These are phyloP conservation scores for Nectriaceae sp. DNA, from an alignment of 2,329 filamentous ascomycete genomes.

Conservation along the genomic window DNA sequence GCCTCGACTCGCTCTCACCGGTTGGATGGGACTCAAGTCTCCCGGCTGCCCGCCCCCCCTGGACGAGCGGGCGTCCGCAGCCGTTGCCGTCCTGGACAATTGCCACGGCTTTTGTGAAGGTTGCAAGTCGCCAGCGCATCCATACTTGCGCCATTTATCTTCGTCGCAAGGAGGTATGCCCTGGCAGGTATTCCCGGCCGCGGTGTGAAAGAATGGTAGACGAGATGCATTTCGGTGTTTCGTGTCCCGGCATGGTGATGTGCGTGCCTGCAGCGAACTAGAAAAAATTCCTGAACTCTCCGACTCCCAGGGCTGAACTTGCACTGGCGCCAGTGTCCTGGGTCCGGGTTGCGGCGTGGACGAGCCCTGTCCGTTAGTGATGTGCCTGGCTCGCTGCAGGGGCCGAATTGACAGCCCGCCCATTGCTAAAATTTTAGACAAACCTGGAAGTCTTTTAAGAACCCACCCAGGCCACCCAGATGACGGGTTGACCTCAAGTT, in stretches of 20 bases:
- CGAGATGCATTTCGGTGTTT: not conserved
- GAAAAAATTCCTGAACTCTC: not conserved
- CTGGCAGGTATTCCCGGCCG: not conserved
- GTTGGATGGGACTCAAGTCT: not conserved
- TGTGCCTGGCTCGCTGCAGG: not conserved
- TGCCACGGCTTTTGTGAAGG: not conserved
- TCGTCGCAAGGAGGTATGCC: not conserved
- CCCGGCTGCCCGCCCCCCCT: not conserved
- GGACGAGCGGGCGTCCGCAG: not conserved
- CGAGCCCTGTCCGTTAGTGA: not conserved
- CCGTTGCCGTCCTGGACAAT: not conserved
- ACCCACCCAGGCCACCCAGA: not conserved
- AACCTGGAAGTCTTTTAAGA: not conserved
- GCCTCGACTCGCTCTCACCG: no score
- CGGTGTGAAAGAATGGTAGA: not conserved
- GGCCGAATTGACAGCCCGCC: not conserved
- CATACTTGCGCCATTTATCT: slow-evolving; percentile 1
- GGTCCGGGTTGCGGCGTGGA: not conserved
- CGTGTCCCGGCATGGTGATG: not conserved
- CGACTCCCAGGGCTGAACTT: not conserved
- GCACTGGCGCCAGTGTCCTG: not conserved
- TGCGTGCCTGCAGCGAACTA: not conserved
- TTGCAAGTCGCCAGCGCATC: not conserved
- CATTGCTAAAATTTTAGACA: not conserved
- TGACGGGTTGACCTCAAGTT: not conserved